Conservation (phyloP, 331 rosid species). For the Quercus tomentella region DNA sequence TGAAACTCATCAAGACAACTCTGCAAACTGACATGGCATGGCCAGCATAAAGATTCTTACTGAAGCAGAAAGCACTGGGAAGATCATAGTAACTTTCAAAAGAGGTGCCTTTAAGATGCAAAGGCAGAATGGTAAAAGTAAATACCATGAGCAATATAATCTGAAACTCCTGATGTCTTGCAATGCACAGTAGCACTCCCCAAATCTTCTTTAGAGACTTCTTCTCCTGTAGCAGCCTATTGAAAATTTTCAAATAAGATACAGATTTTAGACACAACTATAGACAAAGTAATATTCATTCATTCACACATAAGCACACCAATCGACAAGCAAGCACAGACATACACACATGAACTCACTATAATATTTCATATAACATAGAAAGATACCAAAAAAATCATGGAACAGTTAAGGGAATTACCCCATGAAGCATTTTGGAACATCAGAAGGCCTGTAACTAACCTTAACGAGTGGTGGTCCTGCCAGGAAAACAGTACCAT, state of each 20-base stretch:
- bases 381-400: not conserved
- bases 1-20: not conserved
- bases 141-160: conserved; percentile 92
- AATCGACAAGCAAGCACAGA: not conserved
- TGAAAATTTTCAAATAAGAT: conserved; percentile 15
- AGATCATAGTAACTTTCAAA: not conserved
- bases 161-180: conserved; percentile 91
- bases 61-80: not conserved
- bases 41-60: not conserved
- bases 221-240: conserved; percentile 99
- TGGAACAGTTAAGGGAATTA: conserved; percentile 4
- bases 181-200: conserved; percentile 91
- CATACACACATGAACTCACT: not conserved
- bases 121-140: not conserved
- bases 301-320: not conserved
- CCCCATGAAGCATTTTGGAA: conserved; percentile 14
- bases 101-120: not conserved
- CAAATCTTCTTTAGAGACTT: conserved; percentile 83
- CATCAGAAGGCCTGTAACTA: conserved; percentile 18
- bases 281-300: not conserved
- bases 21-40: not conserved
- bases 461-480: conserved; percentile 97
- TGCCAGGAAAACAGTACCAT: conserved; percentile 87
- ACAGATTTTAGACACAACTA: conserved; percentile 12
- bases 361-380: not conserved